These are phyloP conservation scores for Ceratocystis huliohia DNA, from an alignment of 2,329 filamentous ascomycete genomes.

Conservation along the genomic window DNA sequence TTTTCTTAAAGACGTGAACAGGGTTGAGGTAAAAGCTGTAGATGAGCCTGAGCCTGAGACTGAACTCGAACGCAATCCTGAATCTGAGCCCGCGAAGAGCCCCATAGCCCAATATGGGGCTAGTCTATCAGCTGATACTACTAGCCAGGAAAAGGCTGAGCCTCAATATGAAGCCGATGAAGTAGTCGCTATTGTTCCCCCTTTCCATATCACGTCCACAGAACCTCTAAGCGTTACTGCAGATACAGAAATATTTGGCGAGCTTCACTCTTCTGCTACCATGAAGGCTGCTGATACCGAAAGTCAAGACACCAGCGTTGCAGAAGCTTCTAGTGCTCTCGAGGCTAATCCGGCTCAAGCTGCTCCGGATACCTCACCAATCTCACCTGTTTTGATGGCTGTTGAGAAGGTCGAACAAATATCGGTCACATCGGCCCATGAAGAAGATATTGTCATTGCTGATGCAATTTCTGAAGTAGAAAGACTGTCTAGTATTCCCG, in stretches of 20 bases:
- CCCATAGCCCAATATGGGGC: background rate
- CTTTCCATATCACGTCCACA: background rate
- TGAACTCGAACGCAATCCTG: background rate
- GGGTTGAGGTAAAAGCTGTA: background rate
- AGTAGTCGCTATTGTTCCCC: background rate
- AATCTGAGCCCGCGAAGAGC: background rate
- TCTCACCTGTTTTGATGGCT: background rate
- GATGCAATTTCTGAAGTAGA: constrained; percentile 6
- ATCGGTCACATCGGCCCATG: background rate
- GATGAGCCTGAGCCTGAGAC: background rate
- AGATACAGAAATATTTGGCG: background rate
- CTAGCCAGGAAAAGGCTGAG: background rate
- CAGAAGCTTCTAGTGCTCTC: background rate
- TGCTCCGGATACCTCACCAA: background rate
- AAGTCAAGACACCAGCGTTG: background rate
- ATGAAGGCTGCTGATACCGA: background rate
- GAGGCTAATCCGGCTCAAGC: background rate
- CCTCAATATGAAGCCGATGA: background rate
- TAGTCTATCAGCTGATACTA: background rate
- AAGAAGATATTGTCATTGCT: constrained; percentile 14
- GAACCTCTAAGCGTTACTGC: background rate
- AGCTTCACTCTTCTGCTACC: background rate
- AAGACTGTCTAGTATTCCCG: background rate
- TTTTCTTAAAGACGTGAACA: background rate
- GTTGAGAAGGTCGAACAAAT: constrained; percentile 6